These are phyloP conservation scores for Ceratocystis papillata DNA, from an alignment of 2,329 filamentous ascomycete genomes.

Conservation along the genomic window DNA sequence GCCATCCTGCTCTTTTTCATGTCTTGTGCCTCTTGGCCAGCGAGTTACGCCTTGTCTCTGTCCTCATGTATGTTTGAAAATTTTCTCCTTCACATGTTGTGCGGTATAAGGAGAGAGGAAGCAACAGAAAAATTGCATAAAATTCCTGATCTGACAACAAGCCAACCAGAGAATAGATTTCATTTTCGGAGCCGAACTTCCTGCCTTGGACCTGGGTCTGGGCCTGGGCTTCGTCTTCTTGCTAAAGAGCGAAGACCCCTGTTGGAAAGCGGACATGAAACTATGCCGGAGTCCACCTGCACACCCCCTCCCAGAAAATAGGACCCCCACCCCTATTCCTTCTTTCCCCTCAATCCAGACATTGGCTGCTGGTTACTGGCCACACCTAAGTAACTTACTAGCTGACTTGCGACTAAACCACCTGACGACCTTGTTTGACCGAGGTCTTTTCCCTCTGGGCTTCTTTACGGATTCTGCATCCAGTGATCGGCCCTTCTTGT, in stretches of 20 bases:
- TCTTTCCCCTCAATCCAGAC: slow-evolving; percentile 6
- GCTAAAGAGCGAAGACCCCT: not conserved
- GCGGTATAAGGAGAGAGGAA: no score
- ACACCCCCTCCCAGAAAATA: not conserved
- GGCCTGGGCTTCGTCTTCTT: no score
- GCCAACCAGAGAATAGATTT: not conserved
- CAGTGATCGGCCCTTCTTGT: slow-evolving; percentile 10
- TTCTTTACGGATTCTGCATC: not conserved
- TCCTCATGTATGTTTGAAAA: not conserved
- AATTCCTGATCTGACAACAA: slow-evolving; percentile 8
- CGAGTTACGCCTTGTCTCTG: not conserved
- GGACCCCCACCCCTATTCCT: slow-evolving; percentile 5
- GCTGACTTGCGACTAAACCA: slow-evolving; percentile 1
- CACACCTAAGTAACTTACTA: not conserved
- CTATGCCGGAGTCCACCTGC: not conserved
- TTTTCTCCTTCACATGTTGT: slow-evolving; percentile 8
- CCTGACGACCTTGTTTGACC: not conserved
- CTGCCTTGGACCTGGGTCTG: not conserved
- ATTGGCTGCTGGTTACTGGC: not conserved
- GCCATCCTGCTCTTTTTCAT: not conserved
- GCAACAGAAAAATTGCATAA: not conserved
- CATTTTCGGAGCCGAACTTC: not conserved
- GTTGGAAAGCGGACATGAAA: not conserved
- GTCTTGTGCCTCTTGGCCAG: not conserved
- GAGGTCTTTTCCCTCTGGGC: not conserved